Base-by-base conservation (phyloP, 31 red algal species). In the Porphyra umbilicalis region DNA sequence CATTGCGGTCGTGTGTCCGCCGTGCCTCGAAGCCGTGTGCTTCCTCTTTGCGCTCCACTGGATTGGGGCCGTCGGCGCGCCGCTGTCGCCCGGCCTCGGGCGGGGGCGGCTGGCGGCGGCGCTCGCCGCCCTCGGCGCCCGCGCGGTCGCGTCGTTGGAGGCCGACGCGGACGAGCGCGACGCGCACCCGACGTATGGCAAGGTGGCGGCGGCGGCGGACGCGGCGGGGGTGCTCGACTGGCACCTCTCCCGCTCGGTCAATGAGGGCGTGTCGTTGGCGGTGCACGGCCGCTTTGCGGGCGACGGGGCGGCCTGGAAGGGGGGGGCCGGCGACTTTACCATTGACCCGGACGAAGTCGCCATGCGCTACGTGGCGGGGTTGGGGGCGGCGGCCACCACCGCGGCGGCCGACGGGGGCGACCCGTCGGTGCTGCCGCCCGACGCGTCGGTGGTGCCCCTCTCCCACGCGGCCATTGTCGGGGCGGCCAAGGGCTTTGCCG, bases 21-120 rank as follows among this genome's bases (percentile, higher is more conserved):
- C 85, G 35, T 91, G 84, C 10, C 85, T 86, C 30, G 93, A 95
- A 38, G 80, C 86, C 42, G 87, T 90, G 67, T 88, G 86, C 18
- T 88, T 84, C 85, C 90, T 95, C 46, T 91, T 87, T 57, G 93
- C 93, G 31, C 75, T 95, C 34, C 83, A 87, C 85, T 95, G 93
- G 93, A 91, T 91, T 75, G 89, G 86, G 44, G 93, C 93, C 46
- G 79, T 93, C 44, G 91, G 86, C 82, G 91, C 91, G 34, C 91
- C 91, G 16, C 83, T 93, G 32, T 83, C 88, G 77, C 91, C 86
- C 10, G 30, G 35, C 11, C 39, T 93, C 6, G 75, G 46, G 0
- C 36, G 79, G 68, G 82, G 85, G 29, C 67, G 82, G 79, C 85
- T 88, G 81, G 83, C 85, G 34, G 75, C 79, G 31, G 91, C 85